Evolutionary conservation across 176 grass and related monocot genomes (phyloP).

Genomic region (Aegilops tauschii): DNA sequence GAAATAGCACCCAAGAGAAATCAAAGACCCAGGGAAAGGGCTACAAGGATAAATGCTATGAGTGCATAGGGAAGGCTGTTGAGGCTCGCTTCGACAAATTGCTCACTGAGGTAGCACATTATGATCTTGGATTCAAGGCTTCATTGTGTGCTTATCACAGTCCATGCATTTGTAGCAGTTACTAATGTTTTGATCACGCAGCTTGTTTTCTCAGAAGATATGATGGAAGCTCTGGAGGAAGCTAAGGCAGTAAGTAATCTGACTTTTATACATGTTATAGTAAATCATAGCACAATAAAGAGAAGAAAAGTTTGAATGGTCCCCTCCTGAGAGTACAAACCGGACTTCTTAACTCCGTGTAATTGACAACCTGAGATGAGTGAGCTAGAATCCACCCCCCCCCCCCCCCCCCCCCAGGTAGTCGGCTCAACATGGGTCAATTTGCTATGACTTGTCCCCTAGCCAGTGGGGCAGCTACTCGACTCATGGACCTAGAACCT

Average conservation of each 20-base stretch:
- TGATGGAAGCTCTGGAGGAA: slow-evolving; percentile 98
- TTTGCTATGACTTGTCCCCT: not conserved
- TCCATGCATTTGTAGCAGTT: slow-evolving; percentile 20
- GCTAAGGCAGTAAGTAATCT: slow-evolving; percentile 75
- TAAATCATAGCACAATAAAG: not conserved
- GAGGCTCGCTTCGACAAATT: slow-evolving; percentile 83
- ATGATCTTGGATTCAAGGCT: slow-evolving; percentile 15
- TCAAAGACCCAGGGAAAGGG: slow-evolving; percentile 78
- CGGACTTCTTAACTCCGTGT: not conserved
- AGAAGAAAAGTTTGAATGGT: not conserved
- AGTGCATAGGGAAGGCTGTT: slow-evolving; percentile 85
- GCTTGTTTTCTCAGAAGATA: slow-evolving; percentile 81
- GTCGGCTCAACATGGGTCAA: not conserved
- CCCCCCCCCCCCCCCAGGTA: not conserved
- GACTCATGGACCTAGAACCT: not conserved
- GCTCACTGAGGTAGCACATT: slow-evolving; percentile 66
- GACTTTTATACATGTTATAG: slow-evolving; percentile 11
- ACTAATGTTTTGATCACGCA: slow-evolving; percentile 53
- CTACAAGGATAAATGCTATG: slow-evolving; percentile 98
- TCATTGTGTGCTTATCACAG: slow-evolving; percentile 11
- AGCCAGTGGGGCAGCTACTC: not conserved
- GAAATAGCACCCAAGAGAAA: slow-evolving; percentile 68
- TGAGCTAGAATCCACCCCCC: too few species aligned
- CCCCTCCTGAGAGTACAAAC: not conserved
- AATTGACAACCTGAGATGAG: not conserved